These are phyloP conservation scores for Odonthalia washingtoniensis DNA, from an alignment of 31 red algal genomes.

Conservation along the genomic window DNA sequence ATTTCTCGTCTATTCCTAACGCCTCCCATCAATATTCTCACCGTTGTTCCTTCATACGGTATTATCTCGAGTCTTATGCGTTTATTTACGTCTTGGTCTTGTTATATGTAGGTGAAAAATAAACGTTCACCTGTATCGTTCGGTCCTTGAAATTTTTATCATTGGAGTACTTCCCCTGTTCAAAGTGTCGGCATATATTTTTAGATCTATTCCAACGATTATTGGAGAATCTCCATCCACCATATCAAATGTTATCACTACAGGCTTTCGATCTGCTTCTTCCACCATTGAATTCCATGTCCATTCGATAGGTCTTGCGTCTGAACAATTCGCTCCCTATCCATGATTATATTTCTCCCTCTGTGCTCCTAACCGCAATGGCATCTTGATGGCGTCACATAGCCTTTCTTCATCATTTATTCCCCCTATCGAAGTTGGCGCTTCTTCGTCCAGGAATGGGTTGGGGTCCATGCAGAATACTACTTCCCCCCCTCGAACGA, in stretches of 20 bases:
- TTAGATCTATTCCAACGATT: constrained; percentile 14
- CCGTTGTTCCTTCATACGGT: background rate
- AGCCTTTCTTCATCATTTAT: background rate
- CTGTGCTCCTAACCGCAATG: background rate
- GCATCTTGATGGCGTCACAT: background rate
- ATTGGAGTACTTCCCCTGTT: background rate
- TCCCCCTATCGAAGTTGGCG: background rate
- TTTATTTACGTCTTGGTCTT: constrained; percentile 10
- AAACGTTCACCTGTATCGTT: background rate
- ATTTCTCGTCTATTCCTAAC: too few relatives aligned
- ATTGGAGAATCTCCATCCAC: background rate
- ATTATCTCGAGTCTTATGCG: background rate
- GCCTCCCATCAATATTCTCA: background rate
- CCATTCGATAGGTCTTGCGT: background rate
- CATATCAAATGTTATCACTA: background rate
- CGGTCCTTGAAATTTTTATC: background rate
- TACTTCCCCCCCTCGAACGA: background rate
- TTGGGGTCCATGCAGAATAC: background rate
- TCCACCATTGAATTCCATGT: background rate
- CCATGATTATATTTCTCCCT: background rate
- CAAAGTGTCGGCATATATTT: background rate
- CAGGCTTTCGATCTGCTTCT: background rate
- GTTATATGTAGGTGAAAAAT: constrained; percentile 8
- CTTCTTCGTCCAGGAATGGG: background rate
- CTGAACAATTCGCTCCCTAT: background rate